Evolutionary conservation across 2,329 filamentous ascomycete genomes (phyloP).

Genomic region (Aurifilum marmelostoma): DNA sequence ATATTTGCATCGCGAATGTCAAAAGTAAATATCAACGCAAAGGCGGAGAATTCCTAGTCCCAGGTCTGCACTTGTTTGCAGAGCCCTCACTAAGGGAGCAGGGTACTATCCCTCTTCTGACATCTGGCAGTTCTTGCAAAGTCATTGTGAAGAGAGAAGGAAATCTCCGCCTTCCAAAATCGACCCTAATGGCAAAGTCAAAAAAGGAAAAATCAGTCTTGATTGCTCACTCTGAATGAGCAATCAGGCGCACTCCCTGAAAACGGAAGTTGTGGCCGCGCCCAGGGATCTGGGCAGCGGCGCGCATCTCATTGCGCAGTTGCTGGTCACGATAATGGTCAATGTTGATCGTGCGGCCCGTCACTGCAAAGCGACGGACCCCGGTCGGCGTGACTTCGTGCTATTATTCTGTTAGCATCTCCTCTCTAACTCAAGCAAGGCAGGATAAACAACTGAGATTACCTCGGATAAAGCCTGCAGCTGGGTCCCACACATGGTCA

Average conservation of each 20-base stretch:
- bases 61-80: not conserved
- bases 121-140: not conserved
- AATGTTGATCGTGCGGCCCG: conserved; percentile 21
- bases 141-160: not conserved
- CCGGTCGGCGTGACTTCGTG: conserved; percentile 16
- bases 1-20: not conserved
- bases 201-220: too few relatives aligned
- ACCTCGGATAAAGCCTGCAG: conserved; percentile 65
- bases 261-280: conserved; percentile 6
- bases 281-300: conserved; percentile 9
- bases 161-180: too few relatives aligned
- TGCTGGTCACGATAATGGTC: conserved; percentile 13
- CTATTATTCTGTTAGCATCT: conserved; percentile 32
- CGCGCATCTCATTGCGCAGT: not conserved
- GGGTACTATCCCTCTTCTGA: not conserved
- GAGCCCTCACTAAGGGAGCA: not conserved
- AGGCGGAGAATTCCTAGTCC: not conserved
- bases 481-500: conserved; percentile 55
- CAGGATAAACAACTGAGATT: not conserved
- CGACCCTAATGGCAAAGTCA: too few relatives aligned
- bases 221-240: too few relatives aligned
- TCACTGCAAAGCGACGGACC: conserved; percentile 22
- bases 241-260: too few relatives aligned
- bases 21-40: not conserved
- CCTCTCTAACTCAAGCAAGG: not conserved